Evolutionary conservation across 768 basidiomycete species (phyloP).

Genomic region (Kwoniella dendrophila): DNA sequence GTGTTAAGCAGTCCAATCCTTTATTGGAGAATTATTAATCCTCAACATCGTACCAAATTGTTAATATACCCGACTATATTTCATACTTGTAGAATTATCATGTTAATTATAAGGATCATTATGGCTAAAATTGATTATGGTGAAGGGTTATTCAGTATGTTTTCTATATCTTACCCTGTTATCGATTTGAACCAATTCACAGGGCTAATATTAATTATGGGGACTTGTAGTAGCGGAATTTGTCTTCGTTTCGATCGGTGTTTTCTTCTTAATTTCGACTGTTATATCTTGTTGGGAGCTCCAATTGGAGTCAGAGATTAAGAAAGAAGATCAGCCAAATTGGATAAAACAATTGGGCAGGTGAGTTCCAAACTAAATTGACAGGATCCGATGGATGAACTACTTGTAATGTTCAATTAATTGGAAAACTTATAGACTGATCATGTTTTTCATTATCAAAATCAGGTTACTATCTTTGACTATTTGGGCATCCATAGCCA

Average conservation of each 20-base stretch:
- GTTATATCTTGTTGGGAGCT: slow-evolving; percentile 21
- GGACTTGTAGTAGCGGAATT: slow-evolving; percentile 25
- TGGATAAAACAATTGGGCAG: slow-evolving; percentile 12
- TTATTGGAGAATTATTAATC: slow-evolving; percentile 7
- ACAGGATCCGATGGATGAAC: too few species aligned
- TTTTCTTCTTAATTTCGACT: slow-evolving; percentile 31
- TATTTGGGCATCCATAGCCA: too few species aligned
- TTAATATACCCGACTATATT: slow-evolving; percentile 26
- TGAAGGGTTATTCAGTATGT: not conserved
- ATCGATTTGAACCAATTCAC: not conserved
- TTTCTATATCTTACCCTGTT: not conserved
- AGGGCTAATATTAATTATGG: not conserved
- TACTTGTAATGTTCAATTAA: not conserved
- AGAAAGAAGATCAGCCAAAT: not conserved
- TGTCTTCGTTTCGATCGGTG: slow-evolving; percentile 25
- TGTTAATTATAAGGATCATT: slow-evolving; percentile 22
- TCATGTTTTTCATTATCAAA: too few species aligned
- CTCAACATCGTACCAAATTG: not conserved
- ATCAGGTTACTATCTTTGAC: too few species aligned
- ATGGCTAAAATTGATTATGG: slow-evolving; percentile 10
- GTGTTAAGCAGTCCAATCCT: slow-evolving; percentile 10
- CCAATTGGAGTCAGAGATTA: not conserved
- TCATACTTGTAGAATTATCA: slow-evolving; percentile 12
- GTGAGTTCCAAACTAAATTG: too few species aligned
- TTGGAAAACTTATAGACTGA: too few species aligned